A percentile compares a stretch with the other conserved stretches of the same genome.
These are phyloP conservation scores for Tulasnella sp. DNA, from an alignment of 768 basidiomycete genomes.

Conservation along the genomic window DNA sequence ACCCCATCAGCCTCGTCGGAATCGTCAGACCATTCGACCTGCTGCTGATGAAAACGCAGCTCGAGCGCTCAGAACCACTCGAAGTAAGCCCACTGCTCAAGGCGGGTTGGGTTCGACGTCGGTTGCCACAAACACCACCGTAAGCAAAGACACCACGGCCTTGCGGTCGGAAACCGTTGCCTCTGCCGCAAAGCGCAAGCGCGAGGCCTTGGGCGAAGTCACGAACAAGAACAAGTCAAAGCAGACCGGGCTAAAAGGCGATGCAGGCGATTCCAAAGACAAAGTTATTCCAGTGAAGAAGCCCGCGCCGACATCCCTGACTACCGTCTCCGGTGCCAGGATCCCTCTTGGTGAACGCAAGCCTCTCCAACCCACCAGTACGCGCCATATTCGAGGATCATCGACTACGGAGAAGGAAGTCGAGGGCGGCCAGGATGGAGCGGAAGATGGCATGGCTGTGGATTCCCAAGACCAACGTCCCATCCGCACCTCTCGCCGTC, in stretches of 20 bases:
- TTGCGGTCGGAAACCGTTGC: conserved; percentile 50
- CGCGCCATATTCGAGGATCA: conserved; percentile 37
- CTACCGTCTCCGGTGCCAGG: conserved; percentile 22
- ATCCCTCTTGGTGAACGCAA: conserved; percentile 33
- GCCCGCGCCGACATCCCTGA: conserved; percentile 20
- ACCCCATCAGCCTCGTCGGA: conserved; percentile 23
- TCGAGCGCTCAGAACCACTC: conserved; percentile 23
- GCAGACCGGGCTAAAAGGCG: conserved; percentile 49
- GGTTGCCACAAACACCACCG: conserved; percentile 21
- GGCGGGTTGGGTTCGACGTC: not conserved
- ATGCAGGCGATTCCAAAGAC: conserved; percentile 39
- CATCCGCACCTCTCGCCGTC: conserved; percentile 32
- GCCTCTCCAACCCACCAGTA: not conserved
- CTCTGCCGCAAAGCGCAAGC: conserved; percentile 69
- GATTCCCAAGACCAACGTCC: conserved; percentile 39
- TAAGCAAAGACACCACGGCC: conserved; percentile 48
- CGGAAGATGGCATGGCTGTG: conserved; percentile 52
- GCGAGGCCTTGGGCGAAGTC: conserved; percentile 75
- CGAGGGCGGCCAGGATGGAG: conserved; percentile 23
- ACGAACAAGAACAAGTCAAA: conserved; percentile 45
- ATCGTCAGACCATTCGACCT: conserved; percentile 24
- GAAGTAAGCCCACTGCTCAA: not conserved
- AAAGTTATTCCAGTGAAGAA: conserved; percentile 58
- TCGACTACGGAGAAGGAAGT: conserved; percentile 32
- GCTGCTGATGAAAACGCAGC: conserved; percentile 31